Percentiles rank a stretch among this genome's conserved stretches.
Conservation (phyloP, 2,329 filamentous ascomycete genomes). For the Phoma herbarum region DNA sequence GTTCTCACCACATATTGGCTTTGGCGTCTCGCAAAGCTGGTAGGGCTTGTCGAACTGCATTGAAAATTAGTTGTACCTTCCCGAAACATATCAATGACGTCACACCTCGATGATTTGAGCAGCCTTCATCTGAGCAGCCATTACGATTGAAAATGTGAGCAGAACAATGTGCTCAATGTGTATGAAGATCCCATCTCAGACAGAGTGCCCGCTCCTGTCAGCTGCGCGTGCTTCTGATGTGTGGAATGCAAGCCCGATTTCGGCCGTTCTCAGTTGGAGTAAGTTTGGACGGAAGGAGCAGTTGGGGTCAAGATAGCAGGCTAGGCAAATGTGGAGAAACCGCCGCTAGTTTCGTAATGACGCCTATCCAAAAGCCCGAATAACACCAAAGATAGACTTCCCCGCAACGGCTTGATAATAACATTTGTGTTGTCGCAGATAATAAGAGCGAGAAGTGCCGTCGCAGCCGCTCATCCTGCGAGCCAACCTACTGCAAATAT, state of each 20-base stretch:
- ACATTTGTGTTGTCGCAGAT: not conserved
- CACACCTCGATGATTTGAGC: slow-evolving; percentile 32
- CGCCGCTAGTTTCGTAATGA: slow-evolving; percentile 14
- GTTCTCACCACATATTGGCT: slow-evolving; percentile 30
- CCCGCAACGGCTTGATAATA: slow-evolving; percentile 22
- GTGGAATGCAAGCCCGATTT: slow-evolving; percentile 1
- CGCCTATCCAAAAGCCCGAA: slow-evolving; percentile 13
- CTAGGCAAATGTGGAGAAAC: not conserved
- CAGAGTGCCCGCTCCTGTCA: not conserved
- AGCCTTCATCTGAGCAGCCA: slow-evolving; percentile 28
- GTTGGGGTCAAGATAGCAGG: slow-evolving; percentile 9
- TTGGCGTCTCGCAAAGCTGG: slow-evolving; percentile 24
- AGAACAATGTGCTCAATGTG: not conserved
- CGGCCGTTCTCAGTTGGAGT: slow-evolving; percentile 10
- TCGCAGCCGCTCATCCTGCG: not conserved
- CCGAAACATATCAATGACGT: slow-evolving; percentile 18
- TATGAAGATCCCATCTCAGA: not conserved
- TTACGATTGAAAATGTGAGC: not conserved
- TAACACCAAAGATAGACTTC: slow-evolving; percentile 18
- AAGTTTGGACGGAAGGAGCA: not conserved
- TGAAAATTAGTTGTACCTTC: not conserved
- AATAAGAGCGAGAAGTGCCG: slow-evolving; percentile 15
- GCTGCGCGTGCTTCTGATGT: not conserved
- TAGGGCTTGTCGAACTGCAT: slow-evolving; percentile 30
- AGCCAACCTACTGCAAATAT: not conserved